Conservation (phyloP, 257 asterid species). For the Solanum medicagineum region DNA sequence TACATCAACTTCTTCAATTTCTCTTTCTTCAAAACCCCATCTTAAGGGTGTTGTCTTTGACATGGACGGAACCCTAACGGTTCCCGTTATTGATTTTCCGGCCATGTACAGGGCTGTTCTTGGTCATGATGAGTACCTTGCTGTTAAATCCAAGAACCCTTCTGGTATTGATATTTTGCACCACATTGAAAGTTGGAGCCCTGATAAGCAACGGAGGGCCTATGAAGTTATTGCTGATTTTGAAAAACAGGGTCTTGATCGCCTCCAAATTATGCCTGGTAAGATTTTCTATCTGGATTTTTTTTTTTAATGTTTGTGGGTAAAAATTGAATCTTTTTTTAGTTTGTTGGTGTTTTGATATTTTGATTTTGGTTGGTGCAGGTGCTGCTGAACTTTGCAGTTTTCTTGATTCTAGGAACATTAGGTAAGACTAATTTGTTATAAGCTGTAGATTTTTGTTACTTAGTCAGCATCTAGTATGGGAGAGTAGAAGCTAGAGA, state of each 20-base stretch:
- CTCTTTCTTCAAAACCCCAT: constrained; percentile 26
- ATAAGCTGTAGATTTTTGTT: neutral
- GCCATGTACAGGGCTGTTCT: constrained; percentile 87
- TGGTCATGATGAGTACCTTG: constrained; percentile 58
- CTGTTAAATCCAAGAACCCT: constrained; percentile 33
- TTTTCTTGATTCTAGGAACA: constrained; percentile 65
- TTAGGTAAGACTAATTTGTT: constrained; percentile 32
- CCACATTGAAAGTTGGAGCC: constrained; percentile 74
- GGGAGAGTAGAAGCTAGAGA: neutral
- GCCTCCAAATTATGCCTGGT: constrained; percentile 96
- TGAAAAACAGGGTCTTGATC: constrained; percentile 75
- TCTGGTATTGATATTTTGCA: constrained; percentile 85
- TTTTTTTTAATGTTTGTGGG: neutral
- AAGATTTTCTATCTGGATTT: neutral
- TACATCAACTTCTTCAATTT: constrained; percentile 3
- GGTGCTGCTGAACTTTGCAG: constrained; percentile 82
- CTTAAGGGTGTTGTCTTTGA: constrained; percentile 86
- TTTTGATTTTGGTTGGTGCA: constrained; percentile 28
- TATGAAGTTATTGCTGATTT: constrained; percentile 61
- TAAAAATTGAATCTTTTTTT: neutral
- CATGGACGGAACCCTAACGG: constrained; percentile 96
- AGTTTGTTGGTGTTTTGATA: neutral
- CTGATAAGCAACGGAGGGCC: constrained; percentile 55
- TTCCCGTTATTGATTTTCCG: constrained; percentile 81
- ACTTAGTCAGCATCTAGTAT: neutral